Conservation (phyloP, 2,329 filamentous ascomycete species). For the Diplodia intermedia region DNA sequence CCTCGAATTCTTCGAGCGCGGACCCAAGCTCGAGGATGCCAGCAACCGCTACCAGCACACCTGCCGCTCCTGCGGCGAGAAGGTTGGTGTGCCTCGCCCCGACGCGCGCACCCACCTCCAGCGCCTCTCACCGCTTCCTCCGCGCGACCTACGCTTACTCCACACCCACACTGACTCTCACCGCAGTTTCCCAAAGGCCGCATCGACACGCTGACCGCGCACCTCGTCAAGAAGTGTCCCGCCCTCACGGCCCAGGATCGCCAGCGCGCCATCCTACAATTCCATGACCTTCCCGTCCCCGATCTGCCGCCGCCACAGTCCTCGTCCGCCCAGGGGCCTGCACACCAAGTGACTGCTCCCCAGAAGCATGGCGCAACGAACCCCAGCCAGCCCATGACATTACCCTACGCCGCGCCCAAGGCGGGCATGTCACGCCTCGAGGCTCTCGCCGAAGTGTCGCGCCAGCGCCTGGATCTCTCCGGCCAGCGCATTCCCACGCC, state of each 20-base stretch:
- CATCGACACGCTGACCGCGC: constrained; percentile 79
- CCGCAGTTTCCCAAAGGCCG: constrained; percentile 80
- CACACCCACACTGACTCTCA: constrained; percentile 31
- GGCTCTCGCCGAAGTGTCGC: constrained; percentile 85
- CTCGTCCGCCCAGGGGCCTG: constrained; percentile 34
- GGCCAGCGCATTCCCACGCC: constrained; percentile 51
- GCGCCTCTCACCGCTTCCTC: constrained; percentile 31
- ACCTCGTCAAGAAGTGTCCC: constrained; percentile 86
- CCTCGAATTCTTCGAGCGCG: constrained; percentile 85
- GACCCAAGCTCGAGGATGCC: constrained; percentile 83
- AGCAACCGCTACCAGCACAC: constrained; percentile 93
- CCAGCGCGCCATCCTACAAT: constrained; percentile 74
- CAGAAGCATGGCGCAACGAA: constrained; percentile 41
- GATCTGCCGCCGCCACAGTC: constrained; percentile 55
- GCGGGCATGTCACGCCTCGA: constrained; percentile 81
- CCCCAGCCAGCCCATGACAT: constrained; percentile 44
- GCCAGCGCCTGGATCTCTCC: constrained; percentile 69
- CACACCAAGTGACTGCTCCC: constrained; percentile 29
- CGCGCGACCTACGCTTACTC: constrained; percentile 28
- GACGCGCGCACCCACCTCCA: constrained; percentile 19
- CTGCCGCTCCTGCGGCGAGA: constrained; percentile 85
- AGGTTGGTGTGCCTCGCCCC: constrained; percentile 47
- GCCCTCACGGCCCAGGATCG: constrained; percentile 77
- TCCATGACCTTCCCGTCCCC: constrained; percentile 73
- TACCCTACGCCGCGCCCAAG: constrained; percentile 54